Conservation (phyloP, 352 stramenopile species). For the Phytophthora ohioensis region DNA sequence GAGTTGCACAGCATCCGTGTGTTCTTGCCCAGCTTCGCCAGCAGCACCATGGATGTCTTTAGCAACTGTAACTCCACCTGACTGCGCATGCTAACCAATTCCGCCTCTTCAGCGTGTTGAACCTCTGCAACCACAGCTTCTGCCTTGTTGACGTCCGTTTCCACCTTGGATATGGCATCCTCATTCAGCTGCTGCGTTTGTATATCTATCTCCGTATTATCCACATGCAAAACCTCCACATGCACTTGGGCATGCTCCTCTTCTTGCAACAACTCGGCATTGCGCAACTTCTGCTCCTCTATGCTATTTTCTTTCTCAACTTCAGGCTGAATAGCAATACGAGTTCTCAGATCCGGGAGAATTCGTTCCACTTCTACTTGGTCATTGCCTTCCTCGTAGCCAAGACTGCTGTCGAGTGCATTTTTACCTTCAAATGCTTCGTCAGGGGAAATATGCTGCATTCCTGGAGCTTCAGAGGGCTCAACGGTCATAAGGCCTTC, state of each 20-base stretch:
- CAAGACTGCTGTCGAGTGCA: too few relatives aligned
- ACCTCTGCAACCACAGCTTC: conserved; percentile 6
- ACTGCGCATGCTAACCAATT: background rate
- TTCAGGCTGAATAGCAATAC: background rate
- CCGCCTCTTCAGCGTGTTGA: background rate
- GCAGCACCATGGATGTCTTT: too few relatives aligned
- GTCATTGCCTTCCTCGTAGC: background rate
- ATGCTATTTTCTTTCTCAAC: background rate
- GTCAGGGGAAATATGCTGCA: too few relatives aligned
- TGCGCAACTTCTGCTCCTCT: background rate
- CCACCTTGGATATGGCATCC: conserved; percentile 8
- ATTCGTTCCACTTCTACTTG: background rate
- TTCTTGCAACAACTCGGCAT: conserved; percentile 9
- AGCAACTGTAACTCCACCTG: too few relatives aligned
- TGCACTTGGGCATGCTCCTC: background rate
- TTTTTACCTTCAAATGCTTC: too few relatives aligned
- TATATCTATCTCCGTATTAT: background rate
- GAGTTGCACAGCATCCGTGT: too few relatives aligned
- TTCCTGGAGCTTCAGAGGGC: background rate
- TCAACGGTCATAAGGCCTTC: conserved; percentile 1
- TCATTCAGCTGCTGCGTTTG: conserved; percentile 3
- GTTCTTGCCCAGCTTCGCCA: too few relatives aligned
- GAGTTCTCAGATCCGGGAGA: conserved; percentile 12
- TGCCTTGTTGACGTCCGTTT: background rate
- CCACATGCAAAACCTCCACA: background rate